Base-by-base conservation (phyloP, 139 green algal species). In the Trebouxia sp. region DNA sequence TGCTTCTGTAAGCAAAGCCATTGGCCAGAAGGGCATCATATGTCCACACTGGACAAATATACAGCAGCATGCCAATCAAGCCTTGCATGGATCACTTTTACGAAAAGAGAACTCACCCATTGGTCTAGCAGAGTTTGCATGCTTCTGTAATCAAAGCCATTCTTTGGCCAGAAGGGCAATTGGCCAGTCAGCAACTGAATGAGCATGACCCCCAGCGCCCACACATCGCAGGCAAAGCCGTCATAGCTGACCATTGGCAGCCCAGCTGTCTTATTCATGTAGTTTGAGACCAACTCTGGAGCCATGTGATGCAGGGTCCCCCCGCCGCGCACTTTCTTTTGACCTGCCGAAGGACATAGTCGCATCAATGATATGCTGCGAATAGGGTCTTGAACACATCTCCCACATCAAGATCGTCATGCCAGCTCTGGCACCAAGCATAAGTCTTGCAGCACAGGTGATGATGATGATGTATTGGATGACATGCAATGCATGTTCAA, bases 181-280 rank as follows among this genome's bases (percentile, higher is more conserved):
- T n/a, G 42, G 62, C 62, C 62, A 12, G 62, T 72, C 14, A 72
- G 62, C 14, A 72, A 35, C 62, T 72, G 62, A 22, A 45, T 72
- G 14, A 72, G 62, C 62, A 72, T 72, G 3, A 72, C 62, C 24
- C 62, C 62, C 62, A 72, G 62, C n/a, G 32, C 62, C 62, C 62
- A 72, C 32, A 72, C 26, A n/a, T 72, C 62, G 43, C 62, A 72
- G 3, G 62, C 62, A 43, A 72, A 72, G 4, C 62, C 62, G 28
- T 72, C 32, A 41, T 42, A 72, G 62, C 35, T 72, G 32, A 1
- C 11, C 3, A 22, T 41, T 12, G 62, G 32, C 1, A 9, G 32
- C 7, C 62, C 62, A 30, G 62, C 62, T 43, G 62, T 43, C 20
- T 72, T 72, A 35, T 17, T 41, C 15, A 72, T 72, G 62, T 72